Base-by-base conservation (phyloP, 192 early-diverging fungal species). In the Coemansia sp. region DNA sequence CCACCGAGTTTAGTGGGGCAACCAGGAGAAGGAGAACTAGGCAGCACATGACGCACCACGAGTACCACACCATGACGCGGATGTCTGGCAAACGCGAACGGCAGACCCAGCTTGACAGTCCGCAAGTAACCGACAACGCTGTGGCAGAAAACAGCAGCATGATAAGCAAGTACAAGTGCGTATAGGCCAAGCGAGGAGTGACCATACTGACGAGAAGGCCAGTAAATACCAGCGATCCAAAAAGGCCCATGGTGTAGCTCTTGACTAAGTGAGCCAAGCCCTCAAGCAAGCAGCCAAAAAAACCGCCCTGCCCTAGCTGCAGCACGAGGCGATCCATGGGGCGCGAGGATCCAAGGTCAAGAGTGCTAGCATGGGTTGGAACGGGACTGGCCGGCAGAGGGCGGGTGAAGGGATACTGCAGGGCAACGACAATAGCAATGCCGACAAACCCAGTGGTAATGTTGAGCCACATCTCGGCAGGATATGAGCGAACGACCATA, bases 401-500 rank as follows among this genome's bases (percentile, higher is more conserved):
- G 14, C 76, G 65, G 24, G 42, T 29, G 55, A 79, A 79, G 14
- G 76, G 76, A 14, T 64, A 68, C 55, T 79, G 76, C 22, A 60
- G 19, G 1, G 62, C 65, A 32, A 79, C 33, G 11, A 79, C 55
- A 0, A 36, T 38, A 7, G 32, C 62, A 12, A 72, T 52, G 8
- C 76, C 76, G 10, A 55, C n/a, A 27, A 72, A 24, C 37, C 53
- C 76, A 17, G 62, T 72, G 22, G 58, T 32, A 9, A 66, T 43
- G 41, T 69, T 79, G 19, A 79, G 54, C 33, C 29, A 27, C 32
- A 68, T 33, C 58, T 79, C 76, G 11, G 50, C 61, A 4, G 55
- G 14, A 39, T 79, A 79, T 24, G 76, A 72, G 32, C 76, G 69
- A 17, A 79, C 76, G 7, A 79, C 69, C 76, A 79, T 79, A 17